Base-by-base conservation (phyloP, 2,329 filamentous ascomycete genomes). In the Pseudogymnoascus sp. region DNA sequence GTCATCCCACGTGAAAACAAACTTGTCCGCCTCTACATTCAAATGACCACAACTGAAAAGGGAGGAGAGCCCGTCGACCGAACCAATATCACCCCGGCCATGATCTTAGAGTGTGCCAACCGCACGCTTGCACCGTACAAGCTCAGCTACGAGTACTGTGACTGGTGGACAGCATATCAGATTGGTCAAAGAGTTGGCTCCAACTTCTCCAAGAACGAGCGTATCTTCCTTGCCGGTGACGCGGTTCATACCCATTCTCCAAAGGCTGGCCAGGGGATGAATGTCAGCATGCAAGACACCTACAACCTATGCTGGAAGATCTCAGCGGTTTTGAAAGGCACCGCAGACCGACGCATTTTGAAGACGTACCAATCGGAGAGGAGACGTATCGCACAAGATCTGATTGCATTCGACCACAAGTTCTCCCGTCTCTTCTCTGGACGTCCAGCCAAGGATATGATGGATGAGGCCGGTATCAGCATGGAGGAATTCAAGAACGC, bases 161-260 rank as follows among this genome's bases (percentile, higher is more conserved):
- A 87, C 67, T 89, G 85, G 84, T 88, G 84, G 82, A 85, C 82
- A 0, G 84, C 83, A 0, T 89, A 88, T 67, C 81, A 88, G 65
- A 87, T 90, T 53, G 86, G 86, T 0, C 86, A 89, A 69, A 78
- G 87, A 5, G 80, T 88, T 0, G 84, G 82, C 3, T 79, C 78
- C 1, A 76, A 79, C 44, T 88, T 87, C 72, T 81, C 79, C 42
- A 77, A 77, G 5, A 73, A 77, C 16, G 77, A 80, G 18, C 79
- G 86, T 2, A 78, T 91, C 11, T 91, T 91, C 70, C 77, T 91
- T 4, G 85, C 86, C 0, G 88, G 62, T 31, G 81, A 84, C 67
- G 80, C 81, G 14, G 80, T 78, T 63, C 81, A 84, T 64, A 83
- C 83, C 0, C 84, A 86, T 67, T 82, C 79, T n/a, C 83, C 83